Evolutionary conservation across 2,329 filamentous ascomycete species (phyloP).

Genomic region (Talaromyces sp.): DNA sequence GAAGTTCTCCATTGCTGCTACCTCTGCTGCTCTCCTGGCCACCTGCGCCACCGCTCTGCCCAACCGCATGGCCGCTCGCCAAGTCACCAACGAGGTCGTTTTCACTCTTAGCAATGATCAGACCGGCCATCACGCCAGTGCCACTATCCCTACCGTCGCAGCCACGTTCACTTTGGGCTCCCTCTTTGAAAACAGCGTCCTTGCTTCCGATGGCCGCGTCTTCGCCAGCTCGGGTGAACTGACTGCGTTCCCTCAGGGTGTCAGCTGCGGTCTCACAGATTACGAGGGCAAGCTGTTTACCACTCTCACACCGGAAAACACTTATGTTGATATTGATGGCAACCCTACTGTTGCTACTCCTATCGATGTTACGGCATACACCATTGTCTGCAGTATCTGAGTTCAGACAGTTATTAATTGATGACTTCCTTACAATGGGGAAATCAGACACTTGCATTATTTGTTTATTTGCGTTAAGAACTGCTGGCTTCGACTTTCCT

Average conservation of each 20-base stretch:
- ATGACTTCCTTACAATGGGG: background rate
- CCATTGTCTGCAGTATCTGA: conserved; percentile 1
- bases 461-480: background rate
- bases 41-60: conserved; percentile 4
- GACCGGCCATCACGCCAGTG: conserved; percentile 1
- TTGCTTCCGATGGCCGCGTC: background rate
- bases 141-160: background rate
- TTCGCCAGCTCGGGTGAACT: conserved; percentile 2
- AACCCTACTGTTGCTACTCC: conserved; percentile 2
- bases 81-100: background rate
- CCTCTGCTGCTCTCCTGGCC: conserved; percentile 6
- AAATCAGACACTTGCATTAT: background rate
- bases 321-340: conserved; percentile 4
- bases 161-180: background rate
- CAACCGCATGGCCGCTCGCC: background rate
- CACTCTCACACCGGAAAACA: background rate
- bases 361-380: conserved; percentile 2
- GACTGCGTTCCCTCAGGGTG: conserved; percentile 5
- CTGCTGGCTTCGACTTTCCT: background rate
- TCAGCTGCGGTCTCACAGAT: background rate
- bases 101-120: conserved; percentile 8
- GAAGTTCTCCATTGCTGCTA: conserved; percentile 1
- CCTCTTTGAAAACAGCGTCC: conserved; percentile 3
- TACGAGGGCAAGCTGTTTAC: background rate
- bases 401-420: background rate